These are phyloP conservation scores for Backusella parvicylindrica DNA, from an alignment of 192 early-diverging fungal genomes.

Conservation along the genomic window DNA sequence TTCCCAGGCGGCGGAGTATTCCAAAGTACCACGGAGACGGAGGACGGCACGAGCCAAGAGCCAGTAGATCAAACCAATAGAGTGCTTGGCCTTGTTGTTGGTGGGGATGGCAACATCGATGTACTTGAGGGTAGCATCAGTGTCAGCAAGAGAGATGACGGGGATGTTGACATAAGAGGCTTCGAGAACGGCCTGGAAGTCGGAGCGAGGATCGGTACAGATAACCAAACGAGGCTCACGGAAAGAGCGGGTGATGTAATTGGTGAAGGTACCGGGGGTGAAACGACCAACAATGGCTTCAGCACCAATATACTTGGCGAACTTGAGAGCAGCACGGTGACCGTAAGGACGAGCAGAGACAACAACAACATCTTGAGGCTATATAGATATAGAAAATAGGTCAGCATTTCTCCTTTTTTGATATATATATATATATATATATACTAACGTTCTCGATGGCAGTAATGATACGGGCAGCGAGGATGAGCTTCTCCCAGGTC, in stretches of 20 bases:
- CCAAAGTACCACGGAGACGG: conserved; percentile 91
- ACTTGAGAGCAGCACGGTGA: conserved; percentile 99
- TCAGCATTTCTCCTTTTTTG: conserved; percentile 37
- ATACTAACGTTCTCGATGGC: conserved; percentile 85
- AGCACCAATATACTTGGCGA: conserved; percentile 96
- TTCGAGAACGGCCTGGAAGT: conserved; percentile 98
- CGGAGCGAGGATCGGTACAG: conserved; percentile 96
- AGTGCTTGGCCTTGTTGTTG: conserved; percentile 99
- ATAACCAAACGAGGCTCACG: conserved; percentile 98
- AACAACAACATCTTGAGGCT: conserved; percentile 92
- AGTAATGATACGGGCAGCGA: conserved; percentile 97
- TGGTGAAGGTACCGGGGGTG: conserved; percentile 99
- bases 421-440: neutral
- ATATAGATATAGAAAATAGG: conserved; percentile 86
- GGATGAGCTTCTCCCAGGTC: conserved; percentile 99
- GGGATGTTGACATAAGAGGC: conserved; percentile 99
- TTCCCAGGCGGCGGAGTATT: conserved; percentile 84
- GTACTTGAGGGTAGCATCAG: conserved; percentile 91
- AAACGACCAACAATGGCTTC: conserved; percentile 99
- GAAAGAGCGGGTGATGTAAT: conserved; percentile 99
- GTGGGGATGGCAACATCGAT: conserved; percentile 99
- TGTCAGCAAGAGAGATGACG: conserved; percentile 98
- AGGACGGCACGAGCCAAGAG: conserved; percentile 98
- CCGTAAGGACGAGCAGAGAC: conserved; percentile 97
- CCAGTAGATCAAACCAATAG: conserved; percentile 97